Conservation (phyloP, 768 basidiomycete species). For the Lactarius deliciosus region DNA sequence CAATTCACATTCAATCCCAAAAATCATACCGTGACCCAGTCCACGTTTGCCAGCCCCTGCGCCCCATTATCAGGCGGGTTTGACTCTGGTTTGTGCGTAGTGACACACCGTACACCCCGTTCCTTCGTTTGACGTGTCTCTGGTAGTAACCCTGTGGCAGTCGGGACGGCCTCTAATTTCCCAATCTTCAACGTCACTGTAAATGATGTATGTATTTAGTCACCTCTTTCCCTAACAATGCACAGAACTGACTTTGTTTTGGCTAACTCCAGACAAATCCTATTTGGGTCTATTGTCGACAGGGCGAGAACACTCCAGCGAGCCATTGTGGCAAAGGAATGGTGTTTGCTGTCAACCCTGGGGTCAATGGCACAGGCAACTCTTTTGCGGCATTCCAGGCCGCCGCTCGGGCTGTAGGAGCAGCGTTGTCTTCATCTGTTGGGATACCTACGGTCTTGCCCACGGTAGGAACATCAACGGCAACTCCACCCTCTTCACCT, state of each 20-base stretch:
- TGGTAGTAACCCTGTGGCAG: constrained; percentile 33
- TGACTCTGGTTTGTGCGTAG: constrained; percentile 36
- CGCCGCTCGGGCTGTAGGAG: constrained; percentile 12
- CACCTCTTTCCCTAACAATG: background rate
- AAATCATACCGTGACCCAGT: constrained; percentile 37
- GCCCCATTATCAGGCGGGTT: constrained; percentile 30
- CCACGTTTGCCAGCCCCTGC: constrained; percentile 35
- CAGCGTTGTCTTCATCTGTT: background rate
- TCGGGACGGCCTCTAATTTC: constrained; percentile 3
- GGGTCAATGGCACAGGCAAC: background rate
- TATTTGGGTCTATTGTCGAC: constrained; percentile 34
- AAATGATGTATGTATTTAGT: constrained; percentile 28
- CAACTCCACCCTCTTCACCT: constrained; percentile 32
- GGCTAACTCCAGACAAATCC: constrained; percentile 24
- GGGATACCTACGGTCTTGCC: background rate
- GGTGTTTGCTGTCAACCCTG: constrained; percentile 37
- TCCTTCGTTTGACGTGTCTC: background rate
- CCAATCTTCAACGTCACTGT: constrained; percentile 33
- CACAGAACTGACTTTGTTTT: background rate
- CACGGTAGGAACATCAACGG: too few species aligned
- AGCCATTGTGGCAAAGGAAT: constrained; percentile 33
- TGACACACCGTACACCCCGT: too few species aligned
- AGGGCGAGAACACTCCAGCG: constrained; percentile 19
- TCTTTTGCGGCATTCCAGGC: constrained; percentile 18
- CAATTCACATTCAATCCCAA: constrained; percentile 33